Conservation (phyloP, 2,329 filamentous ascomycete genomes). For the Sporothrix dimorphospora region DNA sequence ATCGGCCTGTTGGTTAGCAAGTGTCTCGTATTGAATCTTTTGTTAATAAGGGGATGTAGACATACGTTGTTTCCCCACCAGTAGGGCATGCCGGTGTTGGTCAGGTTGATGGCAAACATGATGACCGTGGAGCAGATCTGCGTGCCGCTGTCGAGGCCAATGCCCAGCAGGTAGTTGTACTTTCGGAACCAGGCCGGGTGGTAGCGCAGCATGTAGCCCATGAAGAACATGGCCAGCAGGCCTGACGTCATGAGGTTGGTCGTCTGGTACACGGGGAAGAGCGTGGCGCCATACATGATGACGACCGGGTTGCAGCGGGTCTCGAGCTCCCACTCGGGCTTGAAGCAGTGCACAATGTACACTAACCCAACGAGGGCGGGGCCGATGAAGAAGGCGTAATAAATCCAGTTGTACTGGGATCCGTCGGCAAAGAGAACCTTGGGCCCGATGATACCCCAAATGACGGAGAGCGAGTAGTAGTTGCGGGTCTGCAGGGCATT, state of each 20-base stretch:
- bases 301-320: constrained; percentile 39
- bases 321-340: constrained; percentile 40
- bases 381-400: constrained; percentile 40
- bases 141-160: constrained; percentile 44
- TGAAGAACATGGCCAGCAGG: constrained; percentile 38
- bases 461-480: constrained; percentile 41
- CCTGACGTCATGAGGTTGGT: constrained; percentile 39
- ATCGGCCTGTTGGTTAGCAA: background rate
- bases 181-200: constrained; percentile 46
- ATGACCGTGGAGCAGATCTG: constrained; percentile 40
- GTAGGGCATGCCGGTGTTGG: constrained; percentile 36
- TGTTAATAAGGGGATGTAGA: background rate
- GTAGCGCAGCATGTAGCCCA: constrained; percentile 40
- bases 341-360: constrained; percentile 37
- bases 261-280: constrained; percentile 39
- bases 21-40: background rate
- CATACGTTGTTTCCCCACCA: constrained; percentile 41
- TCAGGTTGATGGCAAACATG: constrained; percentile 39
- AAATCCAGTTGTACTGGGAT: constrained; percentile 39
- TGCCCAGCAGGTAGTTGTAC: constrained; percentile 49
- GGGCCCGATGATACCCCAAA: constrained; percentile 45
- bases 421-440: constrained; percentile 37
- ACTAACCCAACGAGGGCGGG: constrained; percentile 36
- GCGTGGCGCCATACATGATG: constrained; percentile 37
- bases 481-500: constrained; percentile 40